Evolutionary conservation across 2,329 filamentous ascomycete genomes (phyloP), one percentile per base, ranked within the genome.

Genomic region (Cucurbitaria berberidis): DNA sequence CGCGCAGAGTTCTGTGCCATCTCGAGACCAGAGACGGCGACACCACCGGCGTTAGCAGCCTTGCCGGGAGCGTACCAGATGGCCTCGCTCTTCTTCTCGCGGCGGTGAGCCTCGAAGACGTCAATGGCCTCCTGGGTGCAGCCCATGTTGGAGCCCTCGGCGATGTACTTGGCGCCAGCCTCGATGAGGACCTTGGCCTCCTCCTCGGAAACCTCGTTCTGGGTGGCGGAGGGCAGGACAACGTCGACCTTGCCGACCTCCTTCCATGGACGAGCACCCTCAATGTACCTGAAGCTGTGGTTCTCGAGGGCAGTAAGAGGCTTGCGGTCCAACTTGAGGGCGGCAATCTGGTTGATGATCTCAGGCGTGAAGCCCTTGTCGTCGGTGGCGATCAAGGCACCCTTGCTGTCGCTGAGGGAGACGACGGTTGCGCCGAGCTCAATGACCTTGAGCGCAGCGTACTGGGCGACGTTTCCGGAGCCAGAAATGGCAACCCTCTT

Each of bases 101-200:
- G 86, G 66, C 93, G 85, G 69, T 87, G 82, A 16, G 83, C 84
- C 85, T 98, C 93, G 76, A 98, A 98, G 63, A 91, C 82, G 70
- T 96, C 90, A 70, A 99, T 97, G 65, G 93, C 93, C 63, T 90
- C 92, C 79, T 95, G 91, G 29, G 93, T 97, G 84, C 92, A 97
- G 62, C 95, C 95, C 95, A 99, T 98, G 86, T 98, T 98, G 80
- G 89, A 95, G 51, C 95, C 95, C 81, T 99, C 95, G 53, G 95
- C 95, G 64, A 98, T 88, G 82, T 91, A 96, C 75, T 88, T 86
- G 73, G 84, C 85, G 64, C 93, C 93, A 54, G 84, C 84, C 44
- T 83, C 83, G 54, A 97, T 86, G 39, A 98, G 86, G 16, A 85
- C 86, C 80, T 91, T 82, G 47, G 93, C 95, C 83, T 99, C 95